Percentiles rank a stretch among this genome's conserved stretches.
These are phyloP conservation scores for Claviceps cyperi DNA, from an alignment of 2,329 filamentous ascomycete species.

Conservation along the genomic window DNA sequence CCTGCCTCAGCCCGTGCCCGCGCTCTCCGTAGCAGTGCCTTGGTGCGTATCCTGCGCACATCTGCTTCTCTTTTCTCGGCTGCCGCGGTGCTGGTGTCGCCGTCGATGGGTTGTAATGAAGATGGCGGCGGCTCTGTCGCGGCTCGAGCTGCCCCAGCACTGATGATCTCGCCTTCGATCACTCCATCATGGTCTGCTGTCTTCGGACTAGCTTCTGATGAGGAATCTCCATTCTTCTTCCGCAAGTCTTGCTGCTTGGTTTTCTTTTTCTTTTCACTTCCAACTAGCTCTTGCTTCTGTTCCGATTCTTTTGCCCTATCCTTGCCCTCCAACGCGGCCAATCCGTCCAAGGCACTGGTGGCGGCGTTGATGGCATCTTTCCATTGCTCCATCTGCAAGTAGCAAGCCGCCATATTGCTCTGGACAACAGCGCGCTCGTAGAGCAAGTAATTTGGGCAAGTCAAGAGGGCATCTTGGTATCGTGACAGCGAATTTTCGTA, in stretches of 20 bases:
- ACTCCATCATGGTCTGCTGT: constrained; percentile 25
- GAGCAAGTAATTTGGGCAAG: constrained; percentile 71
- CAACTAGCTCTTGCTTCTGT: constrained; percentile 31
- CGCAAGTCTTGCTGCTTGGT: too few relatives aligned
- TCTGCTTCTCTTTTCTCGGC: constrained; percentile 32
- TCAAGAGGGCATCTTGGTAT: constrained; percentile 67
- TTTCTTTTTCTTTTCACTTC: not conserved
- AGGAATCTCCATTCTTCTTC: not conserved
- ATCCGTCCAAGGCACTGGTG: constrained; percentile 53
- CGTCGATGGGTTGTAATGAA: not conserved
- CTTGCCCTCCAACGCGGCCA: constrained; percentile 44
- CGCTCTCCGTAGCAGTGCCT: constrained; percentile 68
- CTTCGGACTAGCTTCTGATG: constrained; percentile 9
- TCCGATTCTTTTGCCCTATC: constrained; percentile 19
- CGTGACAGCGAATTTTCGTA: constrained; percentile 67
- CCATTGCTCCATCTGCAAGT: constrained; percentile 76
- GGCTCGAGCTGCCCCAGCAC: constrained; percentile 39
- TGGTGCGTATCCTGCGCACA: constrained; percentile 63
- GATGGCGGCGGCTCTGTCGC: constrained; percentile 20
- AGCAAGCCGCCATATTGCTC: constrained; percentile 80
- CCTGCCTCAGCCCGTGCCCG: constrained; percentile 56
- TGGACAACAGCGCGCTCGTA: constrained; percentile 78
- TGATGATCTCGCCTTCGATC: constrained; percentile 44
- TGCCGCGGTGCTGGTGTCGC: constrained; percentile 5
- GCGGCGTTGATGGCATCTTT: constrained; percentile 66